A percentile compares a stretch with the other conserved stretches of the same genome.
Evolutionary conservation across 495 filamentous ascomycete species (phyloP).

Genomic region (Niebla homalea): DNA sequence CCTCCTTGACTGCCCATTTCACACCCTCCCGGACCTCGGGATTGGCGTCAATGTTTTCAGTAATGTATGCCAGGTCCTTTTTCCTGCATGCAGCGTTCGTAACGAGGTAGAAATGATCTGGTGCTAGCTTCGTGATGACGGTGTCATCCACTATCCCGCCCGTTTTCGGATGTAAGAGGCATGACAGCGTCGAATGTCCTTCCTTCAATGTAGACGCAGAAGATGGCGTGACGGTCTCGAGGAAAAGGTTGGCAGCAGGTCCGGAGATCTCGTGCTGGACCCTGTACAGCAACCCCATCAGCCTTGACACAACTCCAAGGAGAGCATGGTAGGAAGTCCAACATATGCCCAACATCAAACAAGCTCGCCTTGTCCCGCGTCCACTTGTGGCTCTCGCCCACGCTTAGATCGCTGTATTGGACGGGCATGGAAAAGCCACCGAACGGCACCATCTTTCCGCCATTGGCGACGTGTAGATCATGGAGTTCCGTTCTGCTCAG

Average conservation of each 20-base stretch:
- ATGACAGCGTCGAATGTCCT: slow-evolving; percentile 62
- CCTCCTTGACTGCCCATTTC: slow-evolving; percentile 56
- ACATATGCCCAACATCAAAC: slow-evolving; percentile 67
- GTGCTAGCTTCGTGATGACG: slow-evolving; percentile 63
- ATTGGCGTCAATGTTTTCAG: slow-evolving; percentile 41
- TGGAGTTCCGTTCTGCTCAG: slow-evolving; percentile 53
- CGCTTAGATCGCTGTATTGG: slow-evolving; percentile 61
- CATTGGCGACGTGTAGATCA: slow-evolving; percentile 64
- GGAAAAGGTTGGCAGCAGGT: slow-evolving; percentile 60
- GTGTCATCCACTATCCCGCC: slow-evolving; percentile 92
- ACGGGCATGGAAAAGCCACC: slow-evolving; percentile 90
- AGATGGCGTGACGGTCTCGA: slow-evolving; percentile 69
- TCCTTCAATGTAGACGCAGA: slow-evolving; percentile 41
- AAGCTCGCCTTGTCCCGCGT: slow-evolving; percentile 75
- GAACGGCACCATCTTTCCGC: slow-evolving; percentile 94
- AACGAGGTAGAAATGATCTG: slow-evolving; percentile 73
- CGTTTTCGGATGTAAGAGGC: slow-evolving; percentile 60
- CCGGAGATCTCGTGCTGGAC: slow-evolving; percentile 63
- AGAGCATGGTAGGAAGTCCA: slow-evolving; percentile 10
- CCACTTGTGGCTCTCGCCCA: slow-evolving; percentile 73
- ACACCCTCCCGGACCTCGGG: slow-evolving; percentile 35
- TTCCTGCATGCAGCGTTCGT: slow-evolving; percentile 88
- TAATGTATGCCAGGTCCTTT: slow-evolving; percentile 70
- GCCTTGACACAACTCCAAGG: not conserved
- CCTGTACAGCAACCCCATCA: slow-evolving; percentile 23